phyloP scores from a whole-genome alignment of 2,329 filamentous ascomycete genomes.

The Orbilia javanica region DNA sequence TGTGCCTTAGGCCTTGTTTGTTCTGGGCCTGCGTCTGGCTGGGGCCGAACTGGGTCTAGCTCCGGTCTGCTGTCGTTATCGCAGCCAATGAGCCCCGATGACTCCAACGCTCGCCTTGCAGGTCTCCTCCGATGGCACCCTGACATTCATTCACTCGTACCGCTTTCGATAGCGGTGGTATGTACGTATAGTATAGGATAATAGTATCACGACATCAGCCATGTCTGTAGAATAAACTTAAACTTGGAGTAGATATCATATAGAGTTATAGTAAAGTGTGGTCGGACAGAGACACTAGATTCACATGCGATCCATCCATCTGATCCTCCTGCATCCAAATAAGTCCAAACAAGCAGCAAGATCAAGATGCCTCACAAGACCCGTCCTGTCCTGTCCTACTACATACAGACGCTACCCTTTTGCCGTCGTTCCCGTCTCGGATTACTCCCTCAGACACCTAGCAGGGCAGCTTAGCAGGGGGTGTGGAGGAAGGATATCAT shows the following conservation, averaged over 20 bases:
- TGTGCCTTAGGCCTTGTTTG: too few relatives aligned
- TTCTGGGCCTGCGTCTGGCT: neutral
- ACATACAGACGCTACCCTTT: too few relatives aligned
- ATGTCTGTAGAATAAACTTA: too few relatives aligned
- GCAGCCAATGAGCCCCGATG: neutral
- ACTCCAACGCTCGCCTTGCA: conserved; percentile 11
- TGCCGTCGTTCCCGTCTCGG: neutral
- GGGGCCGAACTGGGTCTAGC: neutral
- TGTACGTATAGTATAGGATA: too few relatives aligned
- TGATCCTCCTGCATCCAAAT: neutral
- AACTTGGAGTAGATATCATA: neutral
- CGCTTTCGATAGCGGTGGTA: too few relatives aligned
- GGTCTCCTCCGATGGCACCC: neutral
- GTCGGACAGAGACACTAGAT: neutral
- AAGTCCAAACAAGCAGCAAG: neutral
- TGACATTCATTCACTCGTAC: too few relatives aligned
- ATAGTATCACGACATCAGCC: too few relatives aligned
- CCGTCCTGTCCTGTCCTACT: neutral
- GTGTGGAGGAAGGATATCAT: neutral
- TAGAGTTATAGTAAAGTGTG: neutral
- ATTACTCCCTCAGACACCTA: neutral
- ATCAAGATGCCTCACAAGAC: neutral
- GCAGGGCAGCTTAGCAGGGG: too few relatives aligned
- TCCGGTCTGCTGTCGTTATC: neutral
- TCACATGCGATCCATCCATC: neutral